Percentiles rank a stretch among this genome's conserved stretches.
phyloP scores from a whole-genome alignment of 148 eudicot species.

The Cornus controversa region DNA sequence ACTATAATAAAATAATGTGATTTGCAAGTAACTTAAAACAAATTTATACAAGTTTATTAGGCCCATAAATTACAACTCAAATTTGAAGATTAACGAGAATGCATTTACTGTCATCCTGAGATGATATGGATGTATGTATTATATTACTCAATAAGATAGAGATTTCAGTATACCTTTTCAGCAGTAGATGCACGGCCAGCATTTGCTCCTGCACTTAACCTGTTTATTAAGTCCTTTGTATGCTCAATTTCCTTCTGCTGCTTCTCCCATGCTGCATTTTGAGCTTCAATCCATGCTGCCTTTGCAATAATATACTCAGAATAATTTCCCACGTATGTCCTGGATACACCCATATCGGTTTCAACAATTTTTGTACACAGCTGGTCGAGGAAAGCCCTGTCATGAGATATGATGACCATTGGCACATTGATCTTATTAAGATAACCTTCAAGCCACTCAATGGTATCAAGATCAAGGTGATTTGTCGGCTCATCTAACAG shows the following conservation, averaged over 20 bases:
- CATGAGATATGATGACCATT: conserved; percentile 97
- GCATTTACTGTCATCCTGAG: neutral
- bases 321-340: conserved; percentile 84
- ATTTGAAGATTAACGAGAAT: neutral
- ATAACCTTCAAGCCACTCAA: conserved; percentile 95
- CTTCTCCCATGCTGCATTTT: conserved; percentile 92
- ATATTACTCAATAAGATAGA: neutral
- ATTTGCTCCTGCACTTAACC: conserved; percentile 80
- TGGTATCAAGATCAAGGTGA: conserved; percentile 97
- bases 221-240: conserved; percentile 66
- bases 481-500: conserved; percentile 97
- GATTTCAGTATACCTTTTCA: conserved; percentile 59
- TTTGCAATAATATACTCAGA: conserved; percentile 72
- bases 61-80: neutral
- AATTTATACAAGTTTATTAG: neutral
- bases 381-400: conserved; percentile 98
- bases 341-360: conserved; percentile 96
- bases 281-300: conserved; percentile 94
- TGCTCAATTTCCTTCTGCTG: conserved; percentile 94
- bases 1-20: too few species aligned
- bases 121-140: neutral
- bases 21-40: too few species aligned
- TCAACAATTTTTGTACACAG: conserved; percentile 97
- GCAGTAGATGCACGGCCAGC: conserved; percentile 88
- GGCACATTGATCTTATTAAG: conserved; percentile 77